Conservation (phyloP, 768 basidiomycete species). For the Rhodotorula babjevae region DNA sequence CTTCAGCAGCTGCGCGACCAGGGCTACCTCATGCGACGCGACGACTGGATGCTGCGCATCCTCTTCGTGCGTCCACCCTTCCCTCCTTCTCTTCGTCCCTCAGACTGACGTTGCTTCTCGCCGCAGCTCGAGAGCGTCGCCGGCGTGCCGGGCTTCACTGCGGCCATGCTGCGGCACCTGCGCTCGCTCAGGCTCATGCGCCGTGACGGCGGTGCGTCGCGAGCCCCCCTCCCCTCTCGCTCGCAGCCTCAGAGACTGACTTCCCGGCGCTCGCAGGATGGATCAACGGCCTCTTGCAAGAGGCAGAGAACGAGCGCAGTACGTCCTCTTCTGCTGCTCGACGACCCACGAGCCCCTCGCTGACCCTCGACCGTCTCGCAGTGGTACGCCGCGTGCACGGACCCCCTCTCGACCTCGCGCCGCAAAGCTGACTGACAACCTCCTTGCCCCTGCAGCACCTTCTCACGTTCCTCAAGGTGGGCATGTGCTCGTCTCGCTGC, state of each 20-base stretch:
- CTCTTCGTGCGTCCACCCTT: slow-evolving; percentile 48
- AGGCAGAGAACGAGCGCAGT: slow-evolving; percentile 95
- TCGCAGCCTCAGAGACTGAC: no score
- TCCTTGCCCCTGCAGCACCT: slow-evolving; percentile 19
- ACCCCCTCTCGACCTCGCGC: not conserved
- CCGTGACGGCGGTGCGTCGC: slow-evolving; percentile 55
- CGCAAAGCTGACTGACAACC: not conserved
- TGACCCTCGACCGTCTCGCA: not conserved
- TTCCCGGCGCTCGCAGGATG: no score
- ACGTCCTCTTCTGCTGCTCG: slow-evolving; percentile 49
- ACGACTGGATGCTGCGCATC: slow-evolving; percentile 50
- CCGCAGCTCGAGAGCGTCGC: slow-evolving; percentile 72
- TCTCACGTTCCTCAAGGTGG: slow-evolving; percentile 84
- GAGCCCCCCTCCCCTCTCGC: slow-evolving; percentile 67
- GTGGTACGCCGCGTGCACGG: slow-evolving; percentile 38
- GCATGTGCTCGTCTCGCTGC: no score
- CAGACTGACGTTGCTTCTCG: not conserved
- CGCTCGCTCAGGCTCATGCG: slow-evolving; percentile 78
- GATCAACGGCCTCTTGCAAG: slow-evolving; percentile 55
- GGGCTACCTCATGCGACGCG: slow-evolving; percentile 68
- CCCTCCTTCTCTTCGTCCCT: not conserved
- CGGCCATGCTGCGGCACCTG: slow-evolving; percentile 58
- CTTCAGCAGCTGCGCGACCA: slow-evolving; percentile 67
- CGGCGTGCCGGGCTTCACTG: slow-evolving; percentile 73
- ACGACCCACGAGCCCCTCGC: no score